These are phyloP conservation scores for Coelastrella sp. DNA, from an alignment of 139 green algal genomes.

Conservation along the genomic window DNA sequence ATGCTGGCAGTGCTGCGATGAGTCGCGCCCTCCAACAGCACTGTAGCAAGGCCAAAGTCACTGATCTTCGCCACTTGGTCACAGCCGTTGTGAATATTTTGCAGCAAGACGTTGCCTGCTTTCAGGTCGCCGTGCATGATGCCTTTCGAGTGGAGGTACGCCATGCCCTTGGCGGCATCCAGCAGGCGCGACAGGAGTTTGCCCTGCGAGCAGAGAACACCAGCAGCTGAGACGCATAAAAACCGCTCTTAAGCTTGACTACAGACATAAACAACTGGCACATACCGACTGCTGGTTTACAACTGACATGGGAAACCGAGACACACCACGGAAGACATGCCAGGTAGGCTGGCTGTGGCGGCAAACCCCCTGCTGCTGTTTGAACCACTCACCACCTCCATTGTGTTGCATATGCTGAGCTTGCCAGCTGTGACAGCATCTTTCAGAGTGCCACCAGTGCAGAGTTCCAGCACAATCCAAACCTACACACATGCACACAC, in stretches of 20 bases:
- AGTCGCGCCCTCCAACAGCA: conserved; percentile 31
- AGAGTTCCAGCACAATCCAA: conserved; percentile 37
- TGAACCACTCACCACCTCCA: not conserved
- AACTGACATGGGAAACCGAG: not conserved
- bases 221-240: too few relatives aligned
- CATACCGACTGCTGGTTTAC: not conserved
- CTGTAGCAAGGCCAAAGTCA: conserved; percentile 32
- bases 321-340: not conserved
- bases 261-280: too few relatives aligned
- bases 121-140: conserved; percentile 41
- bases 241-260: too few relatives aligned
- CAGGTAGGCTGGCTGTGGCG: too few relatives aligned
- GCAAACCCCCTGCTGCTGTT: too few relatives aligned
- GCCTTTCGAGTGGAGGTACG: conserved; percentile 33
- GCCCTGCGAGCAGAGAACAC: not conserved
- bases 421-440: conserved; percentile 18
- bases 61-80: conserved; percentile 35
- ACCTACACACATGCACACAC: not conserved
- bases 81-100: not conserved
- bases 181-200: conserved; percentile 13
- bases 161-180: conserved; percentile 37
- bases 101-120: conserved; percentile 37
- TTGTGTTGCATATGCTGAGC: not conserved
- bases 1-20: conserved; percentile 43
- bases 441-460: conserved; percentile 28